Evolutionary conservation across 768 basidiomycete genomes (phyloP).

Genomic region (Hygrocybe coccinea): DNA sequence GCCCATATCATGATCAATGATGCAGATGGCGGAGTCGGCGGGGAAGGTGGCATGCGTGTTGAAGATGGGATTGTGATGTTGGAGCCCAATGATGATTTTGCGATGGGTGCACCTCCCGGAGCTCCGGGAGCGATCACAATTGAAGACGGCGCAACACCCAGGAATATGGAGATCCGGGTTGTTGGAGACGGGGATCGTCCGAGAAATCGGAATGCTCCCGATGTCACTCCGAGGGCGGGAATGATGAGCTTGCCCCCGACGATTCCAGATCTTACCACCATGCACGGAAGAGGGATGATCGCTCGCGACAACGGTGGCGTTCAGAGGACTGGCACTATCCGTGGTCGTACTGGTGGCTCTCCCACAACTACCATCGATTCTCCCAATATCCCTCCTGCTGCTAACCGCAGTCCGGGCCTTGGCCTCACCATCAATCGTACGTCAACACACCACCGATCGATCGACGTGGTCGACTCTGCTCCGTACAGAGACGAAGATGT

Average conservation of each 20-base stretch:
- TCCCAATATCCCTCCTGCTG: not conserved
- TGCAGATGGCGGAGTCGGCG: constrained; percentile 22
- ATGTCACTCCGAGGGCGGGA: constrained; percentile 61
- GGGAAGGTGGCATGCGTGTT: constrained; percentile 48
- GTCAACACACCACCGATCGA: constrained; percentile 1
- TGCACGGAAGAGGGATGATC: constrained; percentile 1
- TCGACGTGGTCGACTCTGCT: constrained; percentile 36
- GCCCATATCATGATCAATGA: constrained; percentile 45
- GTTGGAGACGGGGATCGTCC: constrained; percentile 9
- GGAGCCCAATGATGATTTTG: constrained; percentile 82
- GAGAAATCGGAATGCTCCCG: constrained; percentile 41
- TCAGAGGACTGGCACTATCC: constrained; percentile 1
- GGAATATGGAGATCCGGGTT: constrained; percentile 17
- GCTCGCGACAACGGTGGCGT: not conserved
- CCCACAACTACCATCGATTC: not conserved
- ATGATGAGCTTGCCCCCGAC: constrained; percentile 44
- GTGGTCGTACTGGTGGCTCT: not conserved
- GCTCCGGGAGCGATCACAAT: constrained; percentile 69
- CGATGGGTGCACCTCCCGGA: constrained; percentile 86
- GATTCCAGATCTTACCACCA: not conserved
- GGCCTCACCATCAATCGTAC: constrained; percentile 5
- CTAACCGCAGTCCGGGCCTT: constrained; percentile 2
- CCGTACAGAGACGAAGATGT: constrained; percentile 95
- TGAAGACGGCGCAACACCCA: constrained; percentile 26
- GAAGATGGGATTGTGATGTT: constrained; percentile 74